Conservation (phyloP, 768 basidiomycete genomes). For the Ramaria sp. region DNA sequence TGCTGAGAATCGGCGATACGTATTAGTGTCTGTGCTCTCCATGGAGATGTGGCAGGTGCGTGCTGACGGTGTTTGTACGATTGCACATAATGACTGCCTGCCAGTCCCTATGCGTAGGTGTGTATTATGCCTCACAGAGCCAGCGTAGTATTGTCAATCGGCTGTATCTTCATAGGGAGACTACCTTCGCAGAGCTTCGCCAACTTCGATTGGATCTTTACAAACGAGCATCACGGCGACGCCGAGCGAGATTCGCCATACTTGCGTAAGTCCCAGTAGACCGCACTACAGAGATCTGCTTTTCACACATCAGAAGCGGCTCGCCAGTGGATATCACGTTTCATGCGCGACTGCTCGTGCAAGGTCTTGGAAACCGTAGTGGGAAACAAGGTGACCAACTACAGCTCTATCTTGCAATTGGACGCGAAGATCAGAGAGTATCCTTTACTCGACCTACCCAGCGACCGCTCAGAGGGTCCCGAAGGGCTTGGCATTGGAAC, state of each 20-base stretch:
- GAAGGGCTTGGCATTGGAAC: neutral
- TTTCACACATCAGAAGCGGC: neutral
- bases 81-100: neutral
- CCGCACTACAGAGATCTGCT: neutral
- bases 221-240: neutral
- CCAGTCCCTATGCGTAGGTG: neutral
- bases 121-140: neutral
- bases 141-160: neutral
- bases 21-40: neutral
- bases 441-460: neutral
- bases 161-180: neutral
- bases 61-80: neutral
- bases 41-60: slow-evolving; percentile 5
- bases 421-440: slow-evolving; percentile 2
- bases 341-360: slow-evolving; percentile 5
- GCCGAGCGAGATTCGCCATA: neutral
- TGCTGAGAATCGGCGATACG: neutral
- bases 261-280: neutral
- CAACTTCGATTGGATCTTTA: slow-evolving; percentile 1
- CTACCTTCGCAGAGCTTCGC: slow-evolving; percentile 1
- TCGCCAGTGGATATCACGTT: neutral
- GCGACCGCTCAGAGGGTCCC: neutral
- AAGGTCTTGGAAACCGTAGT: neutral
- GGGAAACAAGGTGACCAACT: neutral
- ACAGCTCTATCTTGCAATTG: slow-evolving; percentile 1